Evolutionary conservation across 2,329 filamentous ascomycete genomes (phyloP).

Genomic region (Uncinocarpus reesii): DNA sequence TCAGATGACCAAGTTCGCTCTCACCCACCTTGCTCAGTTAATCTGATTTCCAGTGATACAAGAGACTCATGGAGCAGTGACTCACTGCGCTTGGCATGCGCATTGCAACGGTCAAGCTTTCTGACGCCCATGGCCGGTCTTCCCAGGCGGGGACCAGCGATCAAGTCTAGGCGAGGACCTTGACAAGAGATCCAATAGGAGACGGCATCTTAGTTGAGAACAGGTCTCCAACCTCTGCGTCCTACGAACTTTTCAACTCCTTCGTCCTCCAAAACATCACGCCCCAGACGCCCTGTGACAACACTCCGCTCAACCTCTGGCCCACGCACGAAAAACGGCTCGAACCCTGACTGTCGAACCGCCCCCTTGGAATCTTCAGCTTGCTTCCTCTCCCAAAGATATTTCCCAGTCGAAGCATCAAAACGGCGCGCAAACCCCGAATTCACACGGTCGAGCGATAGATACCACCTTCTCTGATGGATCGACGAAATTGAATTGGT

Average conservation of each 20-base stretch:
- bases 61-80: too few species aligned
- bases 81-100: not conserved
- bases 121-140: not conserved
- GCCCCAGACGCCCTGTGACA: slow-evolving; percentile 51
- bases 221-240: slow-evolving; percentile 49
- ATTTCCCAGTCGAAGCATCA: slow-evolving; percentile 3
- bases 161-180: too few species aligned
- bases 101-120: not conserved
- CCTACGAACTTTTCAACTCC: slow-evolving; percentile 47
- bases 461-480: slow-evolving; percentile 57
- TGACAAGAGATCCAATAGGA: not conserved
- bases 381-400: slow-evolving; percentile 16
- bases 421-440: slow-evolving; percentile 44
- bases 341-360: slow-evolving; percentile 32
- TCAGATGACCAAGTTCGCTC: not conserved
- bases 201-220: slow-evolving; percentile 17
- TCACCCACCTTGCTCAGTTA: not conserved
- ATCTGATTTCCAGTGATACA: not conserved
- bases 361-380: slow-evolving; percentile 24
- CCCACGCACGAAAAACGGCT: slow-evolving; percentile 53
- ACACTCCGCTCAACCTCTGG: slow-evolving; percentile 54
- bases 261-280: slow-evolving; percentile 53
- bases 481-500: slow-evolving; percentile 56
- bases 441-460: slow-evolving; percentile 50
- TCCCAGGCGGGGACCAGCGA: too few species aligned